Evolutionary conservation across 805 yeast species (phyloP).

Genomic region (Tetrapisispora namnaoensis): DNA sequence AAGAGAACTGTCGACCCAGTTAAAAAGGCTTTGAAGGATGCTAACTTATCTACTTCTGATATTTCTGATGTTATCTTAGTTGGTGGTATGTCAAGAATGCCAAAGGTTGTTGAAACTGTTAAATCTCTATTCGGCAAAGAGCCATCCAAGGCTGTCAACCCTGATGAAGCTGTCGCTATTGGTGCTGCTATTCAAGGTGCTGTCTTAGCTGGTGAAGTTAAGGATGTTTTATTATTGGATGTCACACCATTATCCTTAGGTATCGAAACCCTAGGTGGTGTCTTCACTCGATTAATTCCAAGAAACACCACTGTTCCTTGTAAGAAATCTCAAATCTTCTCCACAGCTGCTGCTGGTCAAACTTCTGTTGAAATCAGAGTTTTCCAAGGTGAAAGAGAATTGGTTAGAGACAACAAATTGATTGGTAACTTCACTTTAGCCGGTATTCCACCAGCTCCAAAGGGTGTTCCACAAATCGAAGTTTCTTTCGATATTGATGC

Average conservation of each 20-base stretch:
- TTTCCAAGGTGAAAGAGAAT: slow-evolving; percentile 91
- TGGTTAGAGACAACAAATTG: slow-evolving; percentile 88
- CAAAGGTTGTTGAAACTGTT: slow-evolving; percentile 90
- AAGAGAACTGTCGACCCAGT: slow-evolving; percentile 93
- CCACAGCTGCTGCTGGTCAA: slow-evolving; percentile 94
- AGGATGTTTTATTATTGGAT: slow-evolving; percentile 80
- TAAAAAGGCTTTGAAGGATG: slow-evolving; percentile 89
- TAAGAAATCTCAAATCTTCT: slow-evolving; percentile 87
- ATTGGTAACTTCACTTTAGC: slow-evolving; percentile 94
- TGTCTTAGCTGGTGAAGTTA: slow-evolving; percentile 90
- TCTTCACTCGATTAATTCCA: slow-evolving; percentile 89
- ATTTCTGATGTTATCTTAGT: slow-evolving; percentile 92
- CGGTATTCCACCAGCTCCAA: slow-evolving; percentile 97
- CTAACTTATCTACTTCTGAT: slow-evolving; percentile 77
- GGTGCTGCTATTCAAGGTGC: slow-evolving; percentile 99
- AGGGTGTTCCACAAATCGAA: slow-evolving; percentile 98
- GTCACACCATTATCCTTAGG: slow-evolving; percentile 92
- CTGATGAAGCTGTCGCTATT: slow-evolving; percentile 98
- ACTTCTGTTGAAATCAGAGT: slow-evolving; percentile 91
- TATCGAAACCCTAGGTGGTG: slow-evolving; percentile 96
- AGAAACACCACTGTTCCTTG: slow-evolving; percentile 95
- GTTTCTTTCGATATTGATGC: slow-evolving; percentile 96
- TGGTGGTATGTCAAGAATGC: slow-evolving; percentile 99
- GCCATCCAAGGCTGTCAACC: slow-evolving; percentile 94
- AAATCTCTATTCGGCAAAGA: slow-evolving; percentile 92